Percentiles rank a stretch among this genome's conserved stretches.
Evolutionary conservation across 345 rosid genomes (phyloP).

Genomic region (Citrus reticulata): DNA sequence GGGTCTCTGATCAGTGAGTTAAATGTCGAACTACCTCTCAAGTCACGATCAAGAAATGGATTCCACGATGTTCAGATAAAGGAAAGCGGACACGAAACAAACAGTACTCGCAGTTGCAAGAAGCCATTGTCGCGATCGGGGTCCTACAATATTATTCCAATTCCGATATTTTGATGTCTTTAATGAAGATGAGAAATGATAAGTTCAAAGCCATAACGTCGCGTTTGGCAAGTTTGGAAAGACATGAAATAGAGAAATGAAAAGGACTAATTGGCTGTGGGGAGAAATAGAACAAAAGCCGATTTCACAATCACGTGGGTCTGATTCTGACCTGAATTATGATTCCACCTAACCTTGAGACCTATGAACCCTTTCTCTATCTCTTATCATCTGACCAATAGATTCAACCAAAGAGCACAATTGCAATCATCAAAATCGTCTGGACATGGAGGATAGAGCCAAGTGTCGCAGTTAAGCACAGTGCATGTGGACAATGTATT

Average conservation of each 20-base stretch:
- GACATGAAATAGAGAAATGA: neutral
- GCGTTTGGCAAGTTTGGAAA: neutral
- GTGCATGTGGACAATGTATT: neutral
- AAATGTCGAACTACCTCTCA: neutral
- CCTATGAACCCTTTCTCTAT: neutral
- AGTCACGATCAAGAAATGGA: slow-evolving; percentile 3
- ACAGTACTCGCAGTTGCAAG: neutral
- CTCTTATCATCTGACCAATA: neutral
- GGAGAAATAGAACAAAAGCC: neutral
- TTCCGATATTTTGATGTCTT: neutral
- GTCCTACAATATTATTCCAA: neutral
- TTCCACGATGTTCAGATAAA: neutral
- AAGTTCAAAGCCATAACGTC: neutral
- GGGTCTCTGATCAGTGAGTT: too few relatives aligned
- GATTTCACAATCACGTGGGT: slow-evolving; percentile 8
- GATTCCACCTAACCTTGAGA: neutral
- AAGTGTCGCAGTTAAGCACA: neutral
- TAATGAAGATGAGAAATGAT: neutral
- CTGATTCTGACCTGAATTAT: neutral
- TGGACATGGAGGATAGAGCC: neutral
- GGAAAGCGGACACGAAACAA: neutral
- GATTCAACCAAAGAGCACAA: neutral
- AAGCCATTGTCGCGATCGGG: neutral
- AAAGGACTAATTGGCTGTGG: neutral
- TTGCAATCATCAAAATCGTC: neutral